Base-by-base conservation (phyloP, 2,329 filamentous ascomycete genomes). In the Pseudopyrenochaeta lycopersici region DNA sequence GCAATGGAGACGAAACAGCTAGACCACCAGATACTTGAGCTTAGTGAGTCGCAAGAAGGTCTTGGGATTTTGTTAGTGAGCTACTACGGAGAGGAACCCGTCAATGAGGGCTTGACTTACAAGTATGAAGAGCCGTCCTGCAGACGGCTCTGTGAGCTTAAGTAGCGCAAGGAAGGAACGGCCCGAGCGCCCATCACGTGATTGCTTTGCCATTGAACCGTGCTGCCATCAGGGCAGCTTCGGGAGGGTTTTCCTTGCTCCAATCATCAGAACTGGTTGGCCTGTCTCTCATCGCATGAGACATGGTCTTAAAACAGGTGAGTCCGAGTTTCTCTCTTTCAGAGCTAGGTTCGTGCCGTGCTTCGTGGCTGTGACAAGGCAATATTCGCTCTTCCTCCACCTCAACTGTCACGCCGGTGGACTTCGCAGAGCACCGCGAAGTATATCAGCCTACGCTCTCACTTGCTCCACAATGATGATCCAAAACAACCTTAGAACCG, bases 401-500 rank as follows among this genome's bases (percentile, higher is more conserved):
- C 9, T 30, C 10, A 17, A 18, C 11, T 30, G 2, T 14, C 39
- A 32, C 31, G 4, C 27, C 31, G 36, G 7, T 21, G 18, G 23
- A 38, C 45, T 40, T 15, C 30, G 39, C 17, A 20, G 29, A 45
- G 38, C 48, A 41, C 33, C 48, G 40, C 33, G 39, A 23, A 27
- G 32, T 21, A 18, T 35, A 20, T 23, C 38, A 4, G 14, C 32
- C 23, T 40, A 29, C 42, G 41, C 35, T 42, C 21, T 12, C 43
- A 36, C 23, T 45, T 46, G 20, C 54, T 30, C 14, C 5, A 2
- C 31, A 21, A 66, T 72, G 69, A 75, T 73, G 72, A 74, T 68
- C 58, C 52, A 57, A 61, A 62, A 63, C 61, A 61, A 68, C 60
- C 60, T 60, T 72, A 87, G 85, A 88, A 88, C 86, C 86, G 86